Evolutionary conservation across 345 rosid species (phyloP).

Genomic region (Draba incana): DNA sequence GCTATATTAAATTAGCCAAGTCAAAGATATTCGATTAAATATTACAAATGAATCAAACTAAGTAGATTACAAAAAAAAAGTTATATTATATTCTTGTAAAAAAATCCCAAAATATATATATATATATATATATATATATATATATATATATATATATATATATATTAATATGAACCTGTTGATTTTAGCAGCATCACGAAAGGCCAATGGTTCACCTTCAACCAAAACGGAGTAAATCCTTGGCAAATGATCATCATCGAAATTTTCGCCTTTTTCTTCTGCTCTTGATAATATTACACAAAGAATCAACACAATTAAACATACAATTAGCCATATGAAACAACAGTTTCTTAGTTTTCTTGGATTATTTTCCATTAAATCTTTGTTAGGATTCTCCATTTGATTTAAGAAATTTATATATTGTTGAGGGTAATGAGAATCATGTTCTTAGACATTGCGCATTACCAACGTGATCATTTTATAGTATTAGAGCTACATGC

Average conservation of each 20-base stretch:
- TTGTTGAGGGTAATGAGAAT: conserved; percentile 24
- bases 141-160: no score
- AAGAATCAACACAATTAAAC: conserved; percentile 32
- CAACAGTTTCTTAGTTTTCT: conserved; percentile 22
- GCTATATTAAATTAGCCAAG: conserved; percentile 34
- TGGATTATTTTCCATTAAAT: conserved; percentile 32
- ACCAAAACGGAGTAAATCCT: conserved; percentile 59
- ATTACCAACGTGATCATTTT: conserved; percentile 38
- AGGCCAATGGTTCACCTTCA: conserved; percentile 67
- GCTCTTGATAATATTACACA: conserved; percentile 32
- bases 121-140: no score
- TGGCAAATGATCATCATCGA: conserved; percentile 43
- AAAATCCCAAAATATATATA: no score
- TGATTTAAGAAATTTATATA: conserved; percentile 22
- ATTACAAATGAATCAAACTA: background rate
- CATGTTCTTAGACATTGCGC: conserved; percentile 35
- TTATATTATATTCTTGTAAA: no score
- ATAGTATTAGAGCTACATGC: conserved; percentile 10
- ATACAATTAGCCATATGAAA: conserved; percentile 43
- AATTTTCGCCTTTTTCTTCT: conserved; percentile 19
- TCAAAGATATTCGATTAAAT: background rate
- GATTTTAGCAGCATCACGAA: conserved; percentile 35
- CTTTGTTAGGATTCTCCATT: conserved; percentile 29
- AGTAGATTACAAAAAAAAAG: background rate
- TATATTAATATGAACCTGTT: conserved; percentile 46